phyloP scores from a whole-genome alignment of 2,329 filamentous ascomycete species.

The Metarhizium robertsii region DNA sequence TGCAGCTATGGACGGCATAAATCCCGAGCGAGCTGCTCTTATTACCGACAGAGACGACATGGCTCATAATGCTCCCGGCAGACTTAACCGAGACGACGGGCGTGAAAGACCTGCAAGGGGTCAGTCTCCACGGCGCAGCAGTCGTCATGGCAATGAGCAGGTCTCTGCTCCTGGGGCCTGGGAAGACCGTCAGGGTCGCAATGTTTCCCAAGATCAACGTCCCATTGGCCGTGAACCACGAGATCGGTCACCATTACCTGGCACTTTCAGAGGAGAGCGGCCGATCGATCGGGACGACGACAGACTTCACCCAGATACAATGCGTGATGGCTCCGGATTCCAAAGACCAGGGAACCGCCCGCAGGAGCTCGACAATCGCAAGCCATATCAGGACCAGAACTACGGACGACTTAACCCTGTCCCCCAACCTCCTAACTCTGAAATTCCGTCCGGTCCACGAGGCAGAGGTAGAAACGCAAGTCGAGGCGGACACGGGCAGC shows the following conservation, averaged over 20 bases:
- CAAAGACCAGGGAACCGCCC: conserved; percentile 25
- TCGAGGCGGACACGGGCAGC: conserved; percentile 24
- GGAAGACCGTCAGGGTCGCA: conserved; percentile 39
- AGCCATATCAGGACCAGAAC: conserved; percentile 48
- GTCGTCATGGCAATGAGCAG: conserved; percentile 22
- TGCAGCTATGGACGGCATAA: conserved; percentile 29
- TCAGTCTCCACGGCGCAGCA: conserved; percentile 39
- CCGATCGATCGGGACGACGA: conserved; percentile 30
- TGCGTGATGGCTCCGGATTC: conserved; percentile 30
- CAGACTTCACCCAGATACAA: conserved; percentile 23
- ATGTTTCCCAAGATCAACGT: conserved; percentile 26
- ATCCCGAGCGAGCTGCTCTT: conserved; percentile 37
- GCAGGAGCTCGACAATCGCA: conserved; percentile 38
- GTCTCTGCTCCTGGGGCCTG: conserved; percentile 25
- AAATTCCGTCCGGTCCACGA: conserved; percentile 47
- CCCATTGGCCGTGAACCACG: conserved; percentile 20
- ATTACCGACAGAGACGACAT: conserved; percentile 29
- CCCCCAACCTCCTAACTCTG: conserved; percentile 27
- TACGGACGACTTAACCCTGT: conserved; percentile 53
- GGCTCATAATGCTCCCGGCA: conserved; percentile 18
- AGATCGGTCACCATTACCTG: conserved; percentile 21
- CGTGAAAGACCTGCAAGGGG: conserved; percentile 30
- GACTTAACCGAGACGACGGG: conserved; percentile 32
- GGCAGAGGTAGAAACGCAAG: conserved; percentile 36
- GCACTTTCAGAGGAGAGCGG: conserved; percentile 23